Evolutionary conservation across 768 basidiomycete genomes (phyloP), one percentile per base, ranked within the genome.

Genomic region (Pulveroboletus frians): DNA sequence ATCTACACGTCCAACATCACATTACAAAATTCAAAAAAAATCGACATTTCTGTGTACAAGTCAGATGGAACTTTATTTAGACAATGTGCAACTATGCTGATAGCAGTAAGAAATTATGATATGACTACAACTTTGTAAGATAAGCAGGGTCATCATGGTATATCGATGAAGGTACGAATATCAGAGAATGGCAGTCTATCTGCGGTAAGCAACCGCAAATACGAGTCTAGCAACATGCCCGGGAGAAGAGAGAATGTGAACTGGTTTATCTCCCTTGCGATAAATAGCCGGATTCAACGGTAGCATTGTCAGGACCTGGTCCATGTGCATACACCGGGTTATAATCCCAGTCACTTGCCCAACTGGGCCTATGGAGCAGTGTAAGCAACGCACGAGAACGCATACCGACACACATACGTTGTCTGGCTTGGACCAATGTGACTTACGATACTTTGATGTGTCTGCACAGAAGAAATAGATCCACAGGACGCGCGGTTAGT

Each of bases 271-370:
- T 39, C 8, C 46, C 43, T 42, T 50, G 57, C 17, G 43, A 36
- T 31, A 39, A 8, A 31, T 31, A 51, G 21, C 39, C 39, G 18
- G 46, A 36, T 46, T 46, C 52, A 41, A 45, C 18, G 37, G 32
- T 8, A 14, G 42, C 9, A 17, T 32, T 29, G 17, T 48, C 43
- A 46, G 52, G 42, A 34, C 42, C 42, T 29, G 42, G 47, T 35
- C 47, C 49, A 45, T 53, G 54, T 43, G 50, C 45, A 41, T 42
- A 48, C n/a, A 8, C 1, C 18, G 50, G 30, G 32, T 55, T 49
- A 9, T 45, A 43, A n/a, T 54, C 38, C 62, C 62, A 63, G 32
- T 63, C 60, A 18, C 46, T 47, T n/a, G 51, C 53, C 54, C 55
- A 62, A 32, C 51, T 39, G 31, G 39, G 31, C 38, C 56, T 56